Evolutionary conservation across 2,329 filamentous ascomycete genomes (phyloP), one percentile per base, ranked within the genome.

Genomic region (Fusarium miscanthi): DNA sequence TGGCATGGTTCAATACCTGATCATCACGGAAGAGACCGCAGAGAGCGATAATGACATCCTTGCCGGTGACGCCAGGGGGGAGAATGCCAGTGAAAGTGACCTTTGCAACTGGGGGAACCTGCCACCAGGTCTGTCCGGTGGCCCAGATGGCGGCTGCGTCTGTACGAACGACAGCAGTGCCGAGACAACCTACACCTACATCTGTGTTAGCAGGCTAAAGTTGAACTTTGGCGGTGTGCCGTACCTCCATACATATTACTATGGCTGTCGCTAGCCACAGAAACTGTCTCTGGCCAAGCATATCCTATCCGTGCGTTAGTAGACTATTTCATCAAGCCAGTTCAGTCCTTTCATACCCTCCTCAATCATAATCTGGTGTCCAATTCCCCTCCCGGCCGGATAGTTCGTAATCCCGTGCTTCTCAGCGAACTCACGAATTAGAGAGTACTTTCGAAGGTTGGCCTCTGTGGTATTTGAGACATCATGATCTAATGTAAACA

Each of bases 301-400:
- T 92, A 85, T 94, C 94, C 61, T 63, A 56, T 54, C 10, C 8
- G 13, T 4, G 4, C 8, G 27, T 69, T 14, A 69, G 51, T 21
- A 52, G 9, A 6, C 19, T 17, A 8, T 12, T 33, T 30, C 4
- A 0, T 8, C 6, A 9, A 25, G 12, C 6, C 2, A 25, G 0
- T 1, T n/a, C 21, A 6, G 12, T 45, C 2, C 0, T 17, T 31
- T 3, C 25, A 16, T 62, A 76, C 66, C 78, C 43, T 81, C 76
- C 80, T 97, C 94, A 0, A 97, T 89, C 92, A 96, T 94, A 74
- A 95, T 91, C 81, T 98, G 95, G 80, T 98, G 95, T 1, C 94
- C 95, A 77, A 97, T 97, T 17, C 94, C 94, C 48, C 89, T 83
- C 3, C 93, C 93, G 2, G 93, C 91, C 3, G 90, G 91, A 76